Base-by-base conservation (phyloP, 768 basidiomycete species). In the Candolleomyces aberdarensis region DNA sequence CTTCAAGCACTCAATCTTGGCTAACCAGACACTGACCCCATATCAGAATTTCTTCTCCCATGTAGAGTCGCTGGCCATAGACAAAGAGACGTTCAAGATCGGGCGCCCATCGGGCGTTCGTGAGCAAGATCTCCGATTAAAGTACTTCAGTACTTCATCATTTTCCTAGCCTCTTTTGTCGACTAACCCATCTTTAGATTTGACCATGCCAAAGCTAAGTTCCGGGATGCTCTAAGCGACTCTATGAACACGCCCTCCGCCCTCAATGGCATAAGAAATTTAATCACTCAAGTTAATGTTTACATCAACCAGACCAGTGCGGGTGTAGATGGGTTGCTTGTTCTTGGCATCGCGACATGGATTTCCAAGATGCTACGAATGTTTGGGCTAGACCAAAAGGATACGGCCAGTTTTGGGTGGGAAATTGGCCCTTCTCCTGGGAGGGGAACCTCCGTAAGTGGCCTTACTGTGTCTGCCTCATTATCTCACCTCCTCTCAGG, bases 161-260 rank as follows among this genome's bases (percentile, higher is more conserved):
- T 46, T 60, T 7, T 11, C 32, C 40, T 47, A 36, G 29, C 44
- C 40, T 60, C 29, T 55, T 8, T 50, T 22, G 32, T 65, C 47
- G 31, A 32, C 49, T 31, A 40, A 10, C 5, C 22, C 29, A 22
- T 11, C 13, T 26, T 17, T 66, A 97, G 94, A 66, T 78, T 96
- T 40, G 81, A 90, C 64, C 77, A 85, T 57, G 85, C 87, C 51
- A 96, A 96, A 71, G 66, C 81, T 46, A 80, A 83, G 8, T 96
- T 99, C 82, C 87, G 93, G 57, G 80, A 76, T 13, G 92, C 95
- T 0, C 86, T 99, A 51, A 96, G 91, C 74, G 96, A 99, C 73
- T 98, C 96, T 0, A 97, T 98, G 82, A 96, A 98, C 72, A 98
- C 97, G 0, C 94, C 95, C 2, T 81, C 77, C 17, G 96, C 94